Evolutionary conservation across 2,329 filamentous ascomycete genomes (phyloP), one percentile per base, ranked within the genome.

Genomic region (Cladosporium cucumerinum): DNA sequence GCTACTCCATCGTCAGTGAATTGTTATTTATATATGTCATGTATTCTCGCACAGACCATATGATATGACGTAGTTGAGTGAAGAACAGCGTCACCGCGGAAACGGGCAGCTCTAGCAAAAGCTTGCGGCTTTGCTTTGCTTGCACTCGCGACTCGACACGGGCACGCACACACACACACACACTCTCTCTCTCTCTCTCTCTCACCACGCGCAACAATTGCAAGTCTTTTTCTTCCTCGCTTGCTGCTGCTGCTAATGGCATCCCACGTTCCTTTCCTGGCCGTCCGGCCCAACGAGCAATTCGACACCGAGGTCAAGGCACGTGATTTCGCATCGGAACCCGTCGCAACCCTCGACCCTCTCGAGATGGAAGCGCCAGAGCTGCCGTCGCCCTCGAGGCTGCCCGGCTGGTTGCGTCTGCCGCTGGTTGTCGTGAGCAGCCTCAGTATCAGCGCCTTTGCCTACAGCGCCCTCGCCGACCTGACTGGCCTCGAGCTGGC

Each of bases 401-500:
- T 81, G 52, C 77, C 78, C 10, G 57, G 69, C 18, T 68, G 67
- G 48, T 67, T 81, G 65, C 78, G 78, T 65, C 76, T 82, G 57
- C 75, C 77, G 26, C 74, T 82, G 54, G 74, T 80, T 30, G 76
- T 85, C n/a, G 64, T 84, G 21, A 74, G 83, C 66, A 86, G 82
- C 77, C 81, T 93, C 65, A 79, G 82, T 34, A 78, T 92, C 65
- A 89, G 87, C 68, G 83, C 85, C 18, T 72, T 87, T 21, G 83
- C 91, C 7, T 90, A 90, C 76, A 86, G 86, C 55, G 74, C 89
- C 61, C 80, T 86, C 7, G 82, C 86, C 57, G 82, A 85, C 43
- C 82, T 86, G 67, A 87, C 86, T 5, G 81, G 83, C 16, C 86
- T 84, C 7, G 88, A 93, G 75, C 80, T 96, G 48, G 87, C 87